Evolutionary conservation across 768 basidiomycete species (phyloP).

Genomic region (Chlorophyllum brunneum): DNA sequence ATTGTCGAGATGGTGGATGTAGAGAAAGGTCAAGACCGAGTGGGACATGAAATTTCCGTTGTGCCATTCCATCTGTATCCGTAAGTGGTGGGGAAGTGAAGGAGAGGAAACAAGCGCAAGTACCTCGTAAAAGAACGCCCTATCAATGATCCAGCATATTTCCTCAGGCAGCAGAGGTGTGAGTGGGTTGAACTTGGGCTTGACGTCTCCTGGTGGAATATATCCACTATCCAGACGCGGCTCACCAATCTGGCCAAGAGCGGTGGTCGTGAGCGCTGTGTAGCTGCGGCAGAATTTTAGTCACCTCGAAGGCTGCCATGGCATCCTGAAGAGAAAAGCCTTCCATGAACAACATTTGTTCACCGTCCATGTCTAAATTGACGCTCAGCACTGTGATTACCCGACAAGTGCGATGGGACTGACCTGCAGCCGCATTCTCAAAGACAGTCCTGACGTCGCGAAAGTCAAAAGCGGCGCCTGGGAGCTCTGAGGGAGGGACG

Average conservation of each 20-base stretch:
- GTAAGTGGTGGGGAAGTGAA: slow-evolving; percentile 11
- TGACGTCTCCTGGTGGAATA: slow-evolving; percentile 35
- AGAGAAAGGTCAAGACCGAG: slow-evolving; percentile 76
- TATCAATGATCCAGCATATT: slow-evolving; percentile 85
- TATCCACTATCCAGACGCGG: slow-evolving; percentile 86
- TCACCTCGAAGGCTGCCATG: slow-evolving; percentile 91
- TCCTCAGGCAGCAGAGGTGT: slow-evolving; percentile 69
- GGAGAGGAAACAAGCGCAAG: slow-evolving; percentile 18
- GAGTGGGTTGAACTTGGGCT: slow-evolving; percentile 59
- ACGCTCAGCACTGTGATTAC: slow-evolving; percentile 8
- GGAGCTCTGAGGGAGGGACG: slow-evolving; percentile 22
- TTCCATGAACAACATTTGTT: slow-evolving; percentile 60
- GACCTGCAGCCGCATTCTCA: slow-evolving; percentile 58
- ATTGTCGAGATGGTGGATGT: slow-evolving; percentile 60
- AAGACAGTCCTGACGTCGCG: slow-evolving; percentile 63
- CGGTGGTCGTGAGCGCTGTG: slow-evolving; percentile 7
- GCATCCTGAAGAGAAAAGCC: slow-evolving; percentile 78
- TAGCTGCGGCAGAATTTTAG: background rate
- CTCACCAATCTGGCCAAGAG: slow-evolving; percentile 70
- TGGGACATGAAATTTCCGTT: slow-evolving; percentile 81
- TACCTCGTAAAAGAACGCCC: slow-evolving; percentile 78
- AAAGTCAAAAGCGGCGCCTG: slow-evolving; percentile 58
- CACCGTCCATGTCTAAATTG: slow-evolving; percentile 54
- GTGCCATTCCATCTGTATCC: slow-evolving; percentile 81
- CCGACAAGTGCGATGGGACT: slow-evolving; percentile 15